These are phyloP conservation scores for Protostelium mycophagum DNA, from an alignment of 78 protist genomes.

Conservation along the genomic window DNA sequence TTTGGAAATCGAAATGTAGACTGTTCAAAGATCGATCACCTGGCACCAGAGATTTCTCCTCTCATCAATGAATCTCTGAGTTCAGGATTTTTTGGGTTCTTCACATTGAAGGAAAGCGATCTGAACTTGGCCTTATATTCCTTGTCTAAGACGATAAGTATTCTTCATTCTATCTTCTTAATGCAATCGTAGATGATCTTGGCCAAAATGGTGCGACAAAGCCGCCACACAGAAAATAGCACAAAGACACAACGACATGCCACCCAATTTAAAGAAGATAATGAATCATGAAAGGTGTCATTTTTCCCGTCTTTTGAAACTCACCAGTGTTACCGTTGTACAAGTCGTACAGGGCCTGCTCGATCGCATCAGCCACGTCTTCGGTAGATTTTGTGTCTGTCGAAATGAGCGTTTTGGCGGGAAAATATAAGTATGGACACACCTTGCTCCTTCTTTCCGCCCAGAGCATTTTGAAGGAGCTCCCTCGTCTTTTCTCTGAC, in stretches of 20 bases:
- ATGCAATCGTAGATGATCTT: too few relatives aligned
- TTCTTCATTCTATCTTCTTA: too few relatives aligned
- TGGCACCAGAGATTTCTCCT: background rate
- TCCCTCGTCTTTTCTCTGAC: background rate
- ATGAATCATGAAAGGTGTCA: too few relatives aligned
- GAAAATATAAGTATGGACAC: background rate
- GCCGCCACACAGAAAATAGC: too few relatives aligned
- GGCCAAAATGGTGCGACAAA: too few relatives aligned
- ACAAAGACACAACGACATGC: too few relatives aligned
- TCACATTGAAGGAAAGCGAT: background rate
- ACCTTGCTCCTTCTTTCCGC: background rate
- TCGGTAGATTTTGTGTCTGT: background rate
- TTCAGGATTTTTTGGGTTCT: background rate
- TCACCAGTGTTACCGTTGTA: background rate
- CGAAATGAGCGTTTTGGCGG: background rate
- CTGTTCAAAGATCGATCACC: background rate
- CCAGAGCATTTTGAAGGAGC: background rate
- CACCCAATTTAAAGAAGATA: too few relatives aligned
- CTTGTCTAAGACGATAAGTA: too few relatives aligned
- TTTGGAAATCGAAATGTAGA: too few relatives aligned
- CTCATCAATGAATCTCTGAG: background rate
- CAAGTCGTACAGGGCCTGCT: background rate
- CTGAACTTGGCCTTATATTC: background rate
- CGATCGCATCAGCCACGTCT: background rate
- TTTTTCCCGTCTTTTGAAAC: background rate